A percentile compares a stretch with the other conserved stretches of the same genome.
These are phyloP conservation scores for Vachellia pachyceras DNA, from an alignment of 306 rosid species.

Conservation along the genomic window DNA sequence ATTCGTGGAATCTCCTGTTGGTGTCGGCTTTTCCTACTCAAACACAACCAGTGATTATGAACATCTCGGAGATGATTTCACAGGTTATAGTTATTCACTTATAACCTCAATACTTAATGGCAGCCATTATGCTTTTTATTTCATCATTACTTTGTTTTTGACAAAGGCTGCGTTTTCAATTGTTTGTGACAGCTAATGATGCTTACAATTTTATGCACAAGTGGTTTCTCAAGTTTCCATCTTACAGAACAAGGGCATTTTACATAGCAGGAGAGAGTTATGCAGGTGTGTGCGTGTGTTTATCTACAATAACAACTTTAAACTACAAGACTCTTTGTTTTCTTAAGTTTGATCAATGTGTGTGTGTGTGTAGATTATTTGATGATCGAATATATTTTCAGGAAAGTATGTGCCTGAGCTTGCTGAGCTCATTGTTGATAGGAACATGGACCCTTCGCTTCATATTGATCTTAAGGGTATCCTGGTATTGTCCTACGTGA, in stretches of 20 bases:
- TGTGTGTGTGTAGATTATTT: not conserved
- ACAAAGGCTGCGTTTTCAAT: not conserved
- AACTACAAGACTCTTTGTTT: not conserved
- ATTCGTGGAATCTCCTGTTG: slow-evolving; percentile 93
- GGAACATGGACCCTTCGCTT: slow-evolving; percentile 64
- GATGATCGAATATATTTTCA: slow-evolving; percentile 35
- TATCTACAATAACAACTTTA: not conserved
- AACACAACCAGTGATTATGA: slow-evolving; percentile 77
- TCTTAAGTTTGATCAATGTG: not conserved
- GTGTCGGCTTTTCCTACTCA: slow-evolving; percentile 93
- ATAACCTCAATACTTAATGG: not conserved
- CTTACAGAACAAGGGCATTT: slow-evolving; percentile 63
- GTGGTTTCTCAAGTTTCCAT: slow-evolving; percentile 86
- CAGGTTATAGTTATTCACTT: slow-evolving; percentile 50
- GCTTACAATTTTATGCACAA: slow-evolving; percentile 73
- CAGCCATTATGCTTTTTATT: too few relatives aligned
- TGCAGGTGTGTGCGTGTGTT: slow-evolving; percentile 51
- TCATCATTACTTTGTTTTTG: too few relatives aligned
- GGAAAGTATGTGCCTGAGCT: slow-evolving; percentile 92
- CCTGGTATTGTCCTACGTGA: slow-evolving; percentile 55
- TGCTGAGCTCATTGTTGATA: slow-evolving; percentile 81
- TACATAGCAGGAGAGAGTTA: slow-evolving; percentile 94
- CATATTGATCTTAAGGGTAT: slow-evolving; percentile 80
- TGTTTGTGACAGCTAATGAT: slow-evolving; percentile 66
- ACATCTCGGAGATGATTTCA: slow-evolving; percentile 75